Percentiles rank a stretch among this genome's conserved stretches.
Evolutionary conservation across 163 green algal genomes (phyloP).

Genomic region (Chlamydomonas reinhardtii): DNA sequence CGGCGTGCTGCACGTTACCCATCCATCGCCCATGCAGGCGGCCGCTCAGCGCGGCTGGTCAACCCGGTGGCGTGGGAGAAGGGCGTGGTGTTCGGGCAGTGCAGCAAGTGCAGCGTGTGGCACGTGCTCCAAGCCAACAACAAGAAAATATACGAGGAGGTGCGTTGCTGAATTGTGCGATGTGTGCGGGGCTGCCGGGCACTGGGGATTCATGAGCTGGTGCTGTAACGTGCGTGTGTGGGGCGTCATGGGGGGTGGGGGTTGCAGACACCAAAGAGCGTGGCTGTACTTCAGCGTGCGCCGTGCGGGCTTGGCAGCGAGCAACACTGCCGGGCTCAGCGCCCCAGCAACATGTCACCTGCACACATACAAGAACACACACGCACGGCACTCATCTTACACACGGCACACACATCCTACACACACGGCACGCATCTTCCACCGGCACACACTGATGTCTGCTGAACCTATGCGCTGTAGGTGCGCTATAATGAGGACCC

Average conservation of each 20-base stretch:
- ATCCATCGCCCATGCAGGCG: slow-evolving; percentile 50
- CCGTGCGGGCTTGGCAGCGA: too few species aligned
- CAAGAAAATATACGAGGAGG: slow-evolving; percentile 48
- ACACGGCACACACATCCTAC: too few species aligned
- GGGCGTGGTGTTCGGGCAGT: slow-evolving; percentile 75
- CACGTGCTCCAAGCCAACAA: slow-evolving; percentile 62
- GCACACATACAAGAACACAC: too few species aligned
- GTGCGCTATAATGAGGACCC: slow-evolving; percentile 32
- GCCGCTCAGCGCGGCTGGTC: slow-evolving; percentile 65
- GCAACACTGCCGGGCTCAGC: too few species aligned
- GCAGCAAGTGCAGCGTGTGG: slow-evolving; percentile 69
- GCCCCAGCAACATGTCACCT: background rate
- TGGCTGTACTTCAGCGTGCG: background rate
- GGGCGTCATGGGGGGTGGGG: too few species aligned
- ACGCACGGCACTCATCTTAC: too few species aligned
- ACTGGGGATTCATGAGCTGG: background rate
- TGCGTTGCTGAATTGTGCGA: background rate
- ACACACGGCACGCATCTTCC: too few species aligned
- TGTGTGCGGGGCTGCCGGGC: background rate
- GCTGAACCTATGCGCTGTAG: background rate
- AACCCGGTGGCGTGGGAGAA: slow-evolving; percentile 80
- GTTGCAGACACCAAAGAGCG: background rate
- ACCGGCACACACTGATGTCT: too few species aligned
- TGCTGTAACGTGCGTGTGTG: too few species aligned
- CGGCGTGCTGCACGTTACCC: too few species aligned